phyloP scores from a whole-genome alignment of 805 yeast genomes.

The Metahyphopichia silvanorum region DNA sequence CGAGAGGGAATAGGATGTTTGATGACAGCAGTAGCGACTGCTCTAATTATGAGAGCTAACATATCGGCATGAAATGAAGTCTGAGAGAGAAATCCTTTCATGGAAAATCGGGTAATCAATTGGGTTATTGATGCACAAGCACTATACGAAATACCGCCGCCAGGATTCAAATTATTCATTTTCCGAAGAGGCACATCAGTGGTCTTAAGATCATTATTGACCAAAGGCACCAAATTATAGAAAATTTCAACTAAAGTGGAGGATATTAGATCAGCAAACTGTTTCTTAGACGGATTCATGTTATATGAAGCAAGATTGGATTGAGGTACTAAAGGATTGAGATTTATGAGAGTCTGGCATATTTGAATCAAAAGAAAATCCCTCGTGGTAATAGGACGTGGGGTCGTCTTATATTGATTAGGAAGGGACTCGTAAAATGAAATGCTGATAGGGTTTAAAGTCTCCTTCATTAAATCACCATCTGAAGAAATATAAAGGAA shows the following conservation, averaged over 20 bases:
- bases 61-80: constrained; percentile 48
- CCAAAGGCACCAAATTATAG: constrained; percentile 53
- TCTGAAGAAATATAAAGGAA: constrained; percentile 49
- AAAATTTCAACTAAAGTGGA: constrained; percentile 56
- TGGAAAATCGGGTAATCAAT: constrained; percentile 36
- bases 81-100: constrained; percentile 31
- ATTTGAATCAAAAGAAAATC: constrained; percentile 61
- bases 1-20: constrained; percentile 51
- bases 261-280: constrained; percentile 12
- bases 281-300: constrained; percentile 11
- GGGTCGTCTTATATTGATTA: constrained; percentile 42
- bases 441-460: constrained; percentile 45
- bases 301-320: constrained; percentile 13
- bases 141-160: constrained; percentile 48
- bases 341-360: constrained; percentile 34
- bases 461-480: constrained; percentile 29
- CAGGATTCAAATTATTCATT: constrained; percentile 28
- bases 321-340: constrained; percentile 2
- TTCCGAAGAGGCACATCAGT: constrained; percentile 18
- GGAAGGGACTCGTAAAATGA: constrained; percentile 53
- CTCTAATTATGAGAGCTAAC: constrained; percentile 55
- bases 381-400: constrained; percentile 49
- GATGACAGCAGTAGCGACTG: constrained; percentile 51
- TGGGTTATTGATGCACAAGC: constrained; percentile 47
- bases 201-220: constrained; percentile 16